Base-by-base conservation (phyloP, 371 early-diverging fungal species). In the Haplosporangium sp. region DNA sequence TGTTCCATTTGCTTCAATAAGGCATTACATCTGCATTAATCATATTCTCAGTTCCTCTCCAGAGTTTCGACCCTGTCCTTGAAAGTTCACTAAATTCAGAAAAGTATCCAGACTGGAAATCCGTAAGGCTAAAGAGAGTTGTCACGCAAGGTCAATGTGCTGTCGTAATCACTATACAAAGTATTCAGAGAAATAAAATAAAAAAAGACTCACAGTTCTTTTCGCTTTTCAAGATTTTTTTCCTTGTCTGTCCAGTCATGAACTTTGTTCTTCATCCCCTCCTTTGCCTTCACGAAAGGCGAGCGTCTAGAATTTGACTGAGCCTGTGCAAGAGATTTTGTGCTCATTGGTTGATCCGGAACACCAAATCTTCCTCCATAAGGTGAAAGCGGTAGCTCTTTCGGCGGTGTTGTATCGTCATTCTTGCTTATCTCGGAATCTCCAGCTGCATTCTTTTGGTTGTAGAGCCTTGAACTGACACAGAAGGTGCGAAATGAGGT, bases 51-150 rank as follows among this genome's bases (percentile, higher is more conserved):
- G 81, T 74, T 48, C 57, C 81, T 37, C 71, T 74, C 81, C 81
- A 79, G 42, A 79, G 69, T 27, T 79, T 79, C 1, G 81, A 70
- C 58, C 81, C 81, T 4, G 71, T 74, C 61, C 61, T 79, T 48
- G 71, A 63, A 7, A 79, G 27, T 52, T 79, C 81, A 42, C 74
- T 79, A 15, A 79, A 74, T 52, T 79, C 81, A n/a, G 68, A 15
- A 61, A 79, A 79, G 55, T 79, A 79, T 27, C 81, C 81, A 27
- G 81, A 79, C 61, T 79, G 81, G 42, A 79, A 79, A 50, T 79
- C 81, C 5, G 57, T 45, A 64, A 79, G 63, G 17, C 74, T 79
- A 67, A 35, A 27, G 2, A 57, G 38, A 61, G 2, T 34, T 27
- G 48, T 20, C 19, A 66, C 3, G 3, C 37, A 7, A 20, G 13